A percentile compares a stretch with the other conserved stretches of the same genome.
These are phyloP conservation scores for Russula lepida DNA, from an alignment of 768 basidiomycete species.

Conservation along the genomic window DNA sequence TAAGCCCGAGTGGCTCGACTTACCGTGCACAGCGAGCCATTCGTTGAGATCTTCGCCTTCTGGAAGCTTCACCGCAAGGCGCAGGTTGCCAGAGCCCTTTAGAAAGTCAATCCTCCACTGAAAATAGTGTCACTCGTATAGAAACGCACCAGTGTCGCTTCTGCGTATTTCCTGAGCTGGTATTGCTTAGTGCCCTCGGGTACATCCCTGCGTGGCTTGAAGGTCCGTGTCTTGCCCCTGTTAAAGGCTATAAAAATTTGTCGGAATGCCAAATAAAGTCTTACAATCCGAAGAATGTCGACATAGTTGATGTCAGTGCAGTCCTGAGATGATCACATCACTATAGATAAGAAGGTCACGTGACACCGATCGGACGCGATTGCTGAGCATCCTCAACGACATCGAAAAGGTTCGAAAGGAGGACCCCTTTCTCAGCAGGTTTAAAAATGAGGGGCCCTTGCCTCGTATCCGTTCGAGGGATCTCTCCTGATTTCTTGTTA, in stretches of 20 bases:
- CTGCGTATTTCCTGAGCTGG: constrained; percentile 95
- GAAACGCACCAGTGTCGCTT: constrained; percentile 76
- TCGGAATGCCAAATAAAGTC: constrained; percentile 25
- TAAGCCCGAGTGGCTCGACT: constrained; percentile 6
- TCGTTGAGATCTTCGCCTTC: constrained; percentile 97
- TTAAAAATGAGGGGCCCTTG: background rate
- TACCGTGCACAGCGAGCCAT: constrained; percentile 99
- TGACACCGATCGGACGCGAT: background rate
- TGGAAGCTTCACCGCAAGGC: constrained; percentile 86
- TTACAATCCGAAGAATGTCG: constrained; percentile 84
- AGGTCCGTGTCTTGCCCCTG: constrained; percentile 87
- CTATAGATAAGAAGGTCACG: background rate
- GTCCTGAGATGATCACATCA: background rate
- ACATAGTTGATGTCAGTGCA: constrained; percentile 39
- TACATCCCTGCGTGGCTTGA: constrained; percentile 92
- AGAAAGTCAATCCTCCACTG: background rate
- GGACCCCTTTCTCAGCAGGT: background rate
- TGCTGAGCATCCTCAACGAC: background rate
- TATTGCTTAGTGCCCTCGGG: constrained; percentile 97
- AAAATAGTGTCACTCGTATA: background rate
- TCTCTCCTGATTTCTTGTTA: background rate
- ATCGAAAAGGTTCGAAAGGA: too few species aligned
- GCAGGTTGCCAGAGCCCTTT: constrained; percentile 91
- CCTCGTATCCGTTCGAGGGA: background rate
- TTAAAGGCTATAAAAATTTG: background rate